Base-by-base conservation (phyloP, 257 asterid species). In the Solanum piurae region DNA sequence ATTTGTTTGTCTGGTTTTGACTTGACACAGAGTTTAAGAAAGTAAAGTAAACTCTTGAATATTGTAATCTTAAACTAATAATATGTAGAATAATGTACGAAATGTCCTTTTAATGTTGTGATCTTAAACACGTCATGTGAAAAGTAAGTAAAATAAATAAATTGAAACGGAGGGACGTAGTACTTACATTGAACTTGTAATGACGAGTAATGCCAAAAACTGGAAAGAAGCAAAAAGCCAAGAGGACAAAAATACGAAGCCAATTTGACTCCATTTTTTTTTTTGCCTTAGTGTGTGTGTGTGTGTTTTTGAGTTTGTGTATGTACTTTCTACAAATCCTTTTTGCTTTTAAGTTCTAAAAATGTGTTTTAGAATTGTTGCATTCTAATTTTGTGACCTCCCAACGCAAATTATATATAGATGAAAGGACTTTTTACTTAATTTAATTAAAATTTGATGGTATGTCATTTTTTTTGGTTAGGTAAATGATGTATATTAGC, bases 131-230 rank as follows among this genome's bases (percentile, higher is more conserved):
- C 1, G 13, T 21, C 27, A 0, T 4, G 12, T 8, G 2, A 23
- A 60, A 60, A 21, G 12, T 21, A 60, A n/a, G 16, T 10, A n/a
- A n/a, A 16, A 62, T 23, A 60, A 60, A 60, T n/a, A 62, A 62
- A 62, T 10, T n/a, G 36, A 76, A 40, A 76, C 11, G 1, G n/a
- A 12, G 29, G 2, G 0, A 72, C 71, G 0, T 10, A 40, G 10
- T 64, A 90, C 99, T 95, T 90, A 95, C 99, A 68, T 96, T 94
- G 88, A 96, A 95, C 88, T 92, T 95, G 93, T 95, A 96, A 77
- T 89, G 94, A 20, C 99, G 98, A 91, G 95, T 94, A 38, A 89
- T 88, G 85, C 92, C 95, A 9, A 91, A 7, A 36, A 89, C 86
- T 1, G 95, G 95, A 76, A 86, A 27, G 8, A 92, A 27, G 52